Percentiles rank a stretch among this genome's conserved stretches.
phyloP scores from a whole-genome alignment of 129 eudicot species.

The Pseudognaphalium luteoalbum region DNA sequence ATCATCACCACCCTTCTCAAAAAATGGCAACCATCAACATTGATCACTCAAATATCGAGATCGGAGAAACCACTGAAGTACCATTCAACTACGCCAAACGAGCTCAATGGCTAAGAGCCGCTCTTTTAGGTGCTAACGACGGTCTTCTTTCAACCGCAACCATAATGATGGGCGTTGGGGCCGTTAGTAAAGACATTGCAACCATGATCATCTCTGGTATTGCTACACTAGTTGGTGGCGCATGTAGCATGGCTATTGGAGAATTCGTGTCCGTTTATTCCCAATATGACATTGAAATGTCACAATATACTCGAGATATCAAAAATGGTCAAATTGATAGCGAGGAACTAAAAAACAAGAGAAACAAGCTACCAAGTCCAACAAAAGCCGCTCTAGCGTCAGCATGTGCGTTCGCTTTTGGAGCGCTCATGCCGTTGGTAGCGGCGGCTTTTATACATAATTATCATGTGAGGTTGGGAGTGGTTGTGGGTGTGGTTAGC shows the following conservation, averaged over 20 bases:
- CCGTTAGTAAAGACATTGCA: constrained; percentile 47
- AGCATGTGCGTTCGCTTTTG: constrained; percentile 52
- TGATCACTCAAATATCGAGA: constrained; percentile 38
- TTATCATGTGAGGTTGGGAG: constrained; percentile 51
- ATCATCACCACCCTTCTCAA: constrained; percentile 18
- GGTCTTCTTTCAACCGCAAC: constrained; percentile 71
- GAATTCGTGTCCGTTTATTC: constrained; percentile 76
- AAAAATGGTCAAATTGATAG: neutral
- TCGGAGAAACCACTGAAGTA: constrained; percentile 23
- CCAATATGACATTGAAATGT: constrained; percentile 65
- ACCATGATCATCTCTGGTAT: constrained; percentile 66
- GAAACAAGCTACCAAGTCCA: constrained; percentile 56
- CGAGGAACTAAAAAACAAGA: constrained; percentile 27
- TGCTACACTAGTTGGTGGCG: constrained; percentile 58
- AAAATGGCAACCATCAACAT: constrained; percentile 22
- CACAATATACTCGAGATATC: constrained; percentile 51
- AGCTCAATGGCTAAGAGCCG: constrained; percentile 68
- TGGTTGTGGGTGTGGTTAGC: constrained; percentile 56
- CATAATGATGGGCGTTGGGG: constrained; percentile 67
- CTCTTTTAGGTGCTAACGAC: constrained; percentile 63
- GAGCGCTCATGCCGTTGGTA: constrained; percentile 59
- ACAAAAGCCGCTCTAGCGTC: constrained; percentile 63
- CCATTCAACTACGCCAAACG: constrained; percentile 44
- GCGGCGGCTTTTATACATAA: constrained; percentile 49
- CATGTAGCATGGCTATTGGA: constrained; percentile 77